phyloP scores from a whole-genome alignment of 1,284 basidiomycete genomes.

The Afroboletus lepidellus region DNA sequence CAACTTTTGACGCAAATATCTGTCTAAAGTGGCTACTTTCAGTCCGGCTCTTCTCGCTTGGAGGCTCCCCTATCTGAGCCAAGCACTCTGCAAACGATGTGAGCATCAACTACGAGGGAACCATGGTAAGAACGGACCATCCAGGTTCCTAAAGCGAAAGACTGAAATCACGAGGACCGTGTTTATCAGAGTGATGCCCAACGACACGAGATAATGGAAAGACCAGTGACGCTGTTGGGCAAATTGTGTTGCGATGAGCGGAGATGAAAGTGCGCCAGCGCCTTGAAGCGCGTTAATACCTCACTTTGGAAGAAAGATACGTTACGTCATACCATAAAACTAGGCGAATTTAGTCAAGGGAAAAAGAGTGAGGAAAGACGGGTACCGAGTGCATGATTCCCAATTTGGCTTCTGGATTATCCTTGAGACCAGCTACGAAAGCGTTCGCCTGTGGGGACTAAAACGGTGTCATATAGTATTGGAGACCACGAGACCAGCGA shows the following conservation, averaged over 20 bases:
- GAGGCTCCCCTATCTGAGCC: constrained; percentile 34
- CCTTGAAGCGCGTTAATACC: constrained; percentile 37
- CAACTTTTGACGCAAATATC: constrained; percentile 45
- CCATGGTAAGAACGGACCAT: constrained; percentile 5
- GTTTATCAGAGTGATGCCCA: constrained; percentile 54
- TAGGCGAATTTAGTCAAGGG: constrained; percentile 20
- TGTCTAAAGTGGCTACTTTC: constrained; percentile 46
- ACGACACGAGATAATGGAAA: constrained; percentile 62
- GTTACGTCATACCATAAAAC: constrained; percentile 29
- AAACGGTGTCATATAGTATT: background rate
- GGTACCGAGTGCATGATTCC: constrained; percentile 31
- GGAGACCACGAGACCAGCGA: background rate
- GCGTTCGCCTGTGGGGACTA: constrained; percentile 35
- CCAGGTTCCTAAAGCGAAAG: constrained; percentile 33
- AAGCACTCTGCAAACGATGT: constrained; percentile 26
- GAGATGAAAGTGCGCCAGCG: constrained; percentile 56
- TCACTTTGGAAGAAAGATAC: background rate
- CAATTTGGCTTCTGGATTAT: constrained; percentile 33
- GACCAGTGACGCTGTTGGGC: constrained; percentile 52
- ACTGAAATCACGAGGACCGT: constrained; percentile 42
- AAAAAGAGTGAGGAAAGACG: background rate
- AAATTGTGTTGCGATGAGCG: constrained; percentile 66
- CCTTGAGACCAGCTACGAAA: constrained; percentile 30
- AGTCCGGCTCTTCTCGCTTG: constrained; percentile 24
- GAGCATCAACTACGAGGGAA: background rate